Evolutionary conservation across 306 rosid genomes (phyloP).

Genomic region (Quercus wislizeni): DNA sequence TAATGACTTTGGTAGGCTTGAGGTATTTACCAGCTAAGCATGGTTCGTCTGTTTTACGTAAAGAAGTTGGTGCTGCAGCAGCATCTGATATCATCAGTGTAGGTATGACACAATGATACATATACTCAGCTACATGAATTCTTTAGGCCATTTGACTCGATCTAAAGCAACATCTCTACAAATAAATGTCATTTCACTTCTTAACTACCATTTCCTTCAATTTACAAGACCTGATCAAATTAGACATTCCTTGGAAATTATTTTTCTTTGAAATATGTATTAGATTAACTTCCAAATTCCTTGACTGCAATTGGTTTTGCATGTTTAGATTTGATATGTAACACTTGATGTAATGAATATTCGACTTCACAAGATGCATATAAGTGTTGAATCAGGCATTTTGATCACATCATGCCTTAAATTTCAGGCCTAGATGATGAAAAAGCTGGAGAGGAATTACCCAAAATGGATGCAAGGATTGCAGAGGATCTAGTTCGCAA

Average conservation of each 20-base stretch:
- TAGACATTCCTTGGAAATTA: background rate
- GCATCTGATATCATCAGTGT: conserved; percentile 45
- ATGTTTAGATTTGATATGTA: background rate
- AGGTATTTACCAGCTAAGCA: conserved; percentile 61
- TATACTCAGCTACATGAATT: conserved; percentile 10
- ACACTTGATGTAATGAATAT: background rate
- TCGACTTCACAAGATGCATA: conserved; percentile 6
- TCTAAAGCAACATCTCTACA: background rate
- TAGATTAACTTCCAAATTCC: background rate
- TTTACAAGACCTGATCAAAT: background rate
- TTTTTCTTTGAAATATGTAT: background rate
- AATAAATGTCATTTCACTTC: background rate
- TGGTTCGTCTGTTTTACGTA: conserved; percentile 33
- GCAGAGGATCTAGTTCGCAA: conserved; percentile 87
- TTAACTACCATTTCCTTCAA: background rate
- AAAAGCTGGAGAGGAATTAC: conserved; percentile 48
- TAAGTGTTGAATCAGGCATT: conserved; percentile 16
- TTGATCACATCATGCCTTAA: background rate
- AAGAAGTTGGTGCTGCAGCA: conserved; percentile 40
- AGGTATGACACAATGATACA: conserved; percentile 47
- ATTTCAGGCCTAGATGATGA: conserved; percentile 33
- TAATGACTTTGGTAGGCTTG: conserved; percentile 67
- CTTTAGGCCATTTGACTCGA: background rate
- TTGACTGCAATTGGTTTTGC: background rate
- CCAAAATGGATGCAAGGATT: conserved; percentile 83